Evolutionary conservation across 208 protist genomes (phyloP).

Genomic region (Naegleria lovaniensis): DNA sequence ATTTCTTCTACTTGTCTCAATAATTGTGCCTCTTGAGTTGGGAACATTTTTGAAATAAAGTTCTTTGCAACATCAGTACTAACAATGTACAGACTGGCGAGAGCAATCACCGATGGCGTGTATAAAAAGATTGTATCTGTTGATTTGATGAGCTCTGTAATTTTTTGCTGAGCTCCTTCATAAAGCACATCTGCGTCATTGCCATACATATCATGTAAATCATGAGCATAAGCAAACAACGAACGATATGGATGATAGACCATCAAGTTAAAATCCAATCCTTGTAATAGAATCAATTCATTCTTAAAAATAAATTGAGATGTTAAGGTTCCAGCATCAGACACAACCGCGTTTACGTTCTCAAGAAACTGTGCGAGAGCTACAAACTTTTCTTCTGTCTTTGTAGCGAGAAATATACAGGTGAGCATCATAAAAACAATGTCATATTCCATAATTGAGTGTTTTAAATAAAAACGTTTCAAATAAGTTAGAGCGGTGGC

Average conservation of each 20-base stretch:
- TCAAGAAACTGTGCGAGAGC: not conserved
- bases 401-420: not conserved
- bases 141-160: not conserved
- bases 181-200: not conserved
- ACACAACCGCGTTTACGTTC: not conserved
- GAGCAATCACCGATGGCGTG: not conserved
- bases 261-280: not conserved
- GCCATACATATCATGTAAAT: not conserved
- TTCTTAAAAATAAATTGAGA: not conserved
- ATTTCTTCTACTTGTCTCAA: not conserved
- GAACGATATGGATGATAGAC: slow-evolving; percentile 21
- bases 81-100: not conserved
- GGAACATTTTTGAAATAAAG: not conserved
- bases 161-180: not conserved
- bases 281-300: slow-evolving; percentile 4
- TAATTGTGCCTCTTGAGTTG: not conserved
- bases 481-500: not conserved
- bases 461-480: slow-evolving; percentile 8
- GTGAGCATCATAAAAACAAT: slow-evolving; percentile 1
- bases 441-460: slow-evolving; percentile 21
- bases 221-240: slow-evolving; percentile 11
- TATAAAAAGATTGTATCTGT: slow-evolving; percentile 4
- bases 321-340: not conserved
- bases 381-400: not conserved
- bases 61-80: not conserved